phyloP scores from a whole-genome alignment of 805 yeast genomes.

The Ogataea populi-albae region DNA sequence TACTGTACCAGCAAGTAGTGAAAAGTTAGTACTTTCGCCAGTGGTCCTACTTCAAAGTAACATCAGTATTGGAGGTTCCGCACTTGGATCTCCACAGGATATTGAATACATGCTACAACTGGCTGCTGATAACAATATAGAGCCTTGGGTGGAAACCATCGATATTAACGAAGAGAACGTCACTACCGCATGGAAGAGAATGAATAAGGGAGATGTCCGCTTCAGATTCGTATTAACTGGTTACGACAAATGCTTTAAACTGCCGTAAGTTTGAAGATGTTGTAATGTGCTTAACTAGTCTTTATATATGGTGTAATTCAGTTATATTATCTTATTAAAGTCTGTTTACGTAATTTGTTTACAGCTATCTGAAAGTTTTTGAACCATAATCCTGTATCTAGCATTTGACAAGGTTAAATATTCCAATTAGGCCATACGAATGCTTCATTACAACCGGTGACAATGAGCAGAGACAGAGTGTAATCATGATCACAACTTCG shows the following conservation, averaged over 20 bases:
- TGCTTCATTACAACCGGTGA: too few relatives aligned
- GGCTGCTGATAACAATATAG: slow-evolving; percentile 44
- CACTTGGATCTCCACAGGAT: slow-evolving; percentile 45
- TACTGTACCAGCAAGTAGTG: slow-evolving; percentile 32
- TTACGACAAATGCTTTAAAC: slow-evolving; percentile 37
- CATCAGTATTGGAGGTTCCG: slow-evolving; percentile 33
- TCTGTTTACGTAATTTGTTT: too few relatives aligned
- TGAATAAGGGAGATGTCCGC: slow-evolving; percentile 48
- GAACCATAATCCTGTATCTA: too few relatives aligned
- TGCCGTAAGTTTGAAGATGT: too few relatives aligned
- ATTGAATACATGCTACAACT: slow-evolving; percentile 45
- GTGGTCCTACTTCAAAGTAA: slow-evolving; percentile 35
- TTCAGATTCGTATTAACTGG: slow-evolving; percentile 54
- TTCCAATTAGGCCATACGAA: too few relatives aligned
- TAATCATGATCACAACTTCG: too few relatives aligned
- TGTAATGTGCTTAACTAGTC: too few relatives aligned
- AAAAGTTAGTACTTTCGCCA: slow-evolving; percentile 30
- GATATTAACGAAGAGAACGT: slow-evolving; percentile 45
- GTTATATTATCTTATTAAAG: too few relatives aligned
- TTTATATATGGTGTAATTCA: too few relatives aligned
- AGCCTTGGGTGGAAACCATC: slow-evolving; percentile 52
- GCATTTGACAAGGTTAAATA: too few relatives aligned
- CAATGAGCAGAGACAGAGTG: too few relatives aligned
- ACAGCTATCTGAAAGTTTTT: too few relatives aligned
- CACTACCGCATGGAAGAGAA: slow-evolving; percentile 44